Evolutionary conservation across 345 rosid species (phyloP).

Genomic region (Gossypioides kirkii): DNA sequence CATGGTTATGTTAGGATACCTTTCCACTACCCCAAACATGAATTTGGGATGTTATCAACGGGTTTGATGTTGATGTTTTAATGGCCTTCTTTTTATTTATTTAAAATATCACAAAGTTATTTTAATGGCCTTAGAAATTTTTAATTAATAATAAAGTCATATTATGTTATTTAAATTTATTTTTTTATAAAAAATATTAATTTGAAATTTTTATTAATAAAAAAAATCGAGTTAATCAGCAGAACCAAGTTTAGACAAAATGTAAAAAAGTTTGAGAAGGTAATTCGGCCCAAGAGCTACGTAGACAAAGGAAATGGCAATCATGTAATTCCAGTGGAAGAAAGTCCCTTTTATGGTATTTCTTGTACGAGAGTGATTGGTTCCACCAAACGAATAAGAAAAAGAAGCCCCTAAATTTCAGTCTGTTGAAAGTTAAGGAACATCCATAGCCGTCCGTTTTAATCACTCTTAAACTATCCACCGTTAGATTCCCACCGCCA

Average conservation of each 20-base stretch:
- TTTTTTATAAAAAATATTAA: no score
- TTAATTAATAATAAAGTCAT: no score
- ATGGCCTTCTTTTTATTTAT: no score
- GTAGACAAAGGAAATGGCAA: neutral
- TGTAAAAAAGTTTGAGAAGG: no score
- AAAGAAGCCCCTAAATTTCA: neutral
- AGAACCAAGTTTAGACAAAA: no score
- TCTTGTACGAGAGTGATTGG: no score
- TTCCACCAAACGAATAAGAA: neutral
- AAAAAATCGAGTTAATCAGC: no score
- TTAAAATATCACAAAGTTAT: no score
- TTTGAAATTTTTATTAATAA: no score
- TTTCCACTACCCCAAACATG: neutral
- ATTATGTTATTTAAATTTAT: no score
- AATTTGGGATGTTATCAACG: neutral
- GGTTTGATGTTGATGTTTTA: neutral
- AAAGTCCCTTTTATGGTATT: neutral
- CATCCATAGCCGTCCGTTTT: neutral
- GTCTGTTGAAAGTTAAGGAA: neutral
- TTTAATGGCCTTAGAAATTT: no score
- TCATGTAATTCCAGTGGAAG: neutral
- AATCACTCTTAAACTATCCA: neutral
- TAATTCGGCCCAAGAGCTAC: neutral
- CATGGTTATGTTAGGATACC: neutral
- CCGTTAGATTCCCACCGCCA: neutral